Base-by-base conservation (phyloP, 2,329 filamentous ascomycete species). In the Aspergillus spinulosporus region DNA sequence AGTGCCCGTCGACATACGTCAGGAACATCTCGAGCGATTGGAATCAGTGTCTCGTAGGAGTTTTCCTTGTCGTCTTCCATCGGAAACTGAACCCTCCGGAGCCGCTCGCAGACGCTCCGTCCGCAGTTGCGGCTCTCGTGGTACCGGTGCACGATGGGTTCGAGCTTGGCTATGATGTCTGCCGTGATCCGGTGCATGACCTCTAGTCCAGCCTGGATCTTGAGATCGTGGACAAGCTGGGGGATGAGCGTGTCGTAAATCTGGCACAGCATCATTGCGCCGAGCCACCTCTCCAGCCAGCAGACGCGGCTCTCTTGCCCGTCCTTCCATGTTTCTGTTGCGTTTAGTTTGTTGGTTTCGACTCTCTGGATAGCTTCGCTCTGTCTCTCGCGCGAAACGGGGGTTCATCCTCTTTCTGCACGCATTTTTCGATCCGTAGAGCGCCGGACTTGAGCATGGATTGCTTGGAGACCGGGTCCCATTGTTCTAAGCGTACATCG, bases 391-490 rank as follows among this genome's bases (percentile, higher is more conserved):
- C 37, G 50, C 5, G 59, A 56, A 15, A 21, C 21, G 66, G 61
- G 9, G 59, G 40, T 49, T 60, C 14, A 21, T 53, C 56, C n/a
- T 62, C 56, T 14, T 56, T 53, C 32, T 62, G 54, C 5, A 57
- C 56, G 11, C 66, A 56, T 57, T 73, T 74, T 15, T 69, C 68
- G 46, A 75, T 67, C 4, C 65, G 59, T 5, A 73, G 64, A 1
- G 72, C 68, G 6, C 72, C 71, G 9, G 69, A 66, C 58, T 75
- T 74, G 66, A 74, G 74, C 37, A 58, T 61, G 6, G 72, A 72
- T 42, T 74, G 72, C 47, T 74, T 75, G 9, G 71, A 74, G 8
- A 74, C 64, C 0, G 71, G 70, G 56, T 74, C 72, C 72, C 62
- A 67, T 62, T 64, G 65, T 47, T 66, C 66, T 68, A 21, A 4